Conservation (phyloP, 2,329 filamentous ascomycete genomes). For the Mariannaea elegans region DNA sequence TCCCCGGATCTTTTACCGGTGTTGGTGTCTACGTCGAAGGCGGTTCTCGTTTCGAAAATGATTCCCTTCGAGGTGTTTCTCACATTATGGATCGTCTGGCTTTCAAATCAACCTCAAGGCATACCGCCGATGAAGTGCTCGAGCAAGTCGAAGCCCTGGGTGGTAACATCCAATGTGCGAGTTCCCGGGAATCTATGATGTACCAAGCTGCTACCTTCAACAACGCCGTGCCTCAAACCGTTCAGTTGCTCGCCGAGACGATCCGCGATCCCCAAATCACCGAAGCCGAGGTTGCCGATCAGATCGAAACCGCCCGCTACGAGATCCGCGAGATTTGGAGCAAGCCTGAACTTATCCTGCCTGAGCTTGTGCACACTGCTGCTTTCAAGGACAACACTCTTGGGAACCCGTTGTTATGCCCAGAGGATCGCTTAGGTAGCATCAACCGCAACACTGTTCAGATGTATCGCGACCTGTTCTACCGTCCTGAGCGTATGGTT, state of each 20-base stretch:
- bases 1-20: slow-evolving; percentile 93
- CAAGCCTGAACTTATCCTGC: slow-evolving; percentile 94
- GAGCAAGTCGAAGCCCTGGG: slow-evolving; percentile 88
- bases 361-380: slow-evolving; percentile 93
- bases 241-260: slow-evolving; percentile 89
- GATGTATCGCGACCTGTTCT: slow-evolving; percentile 84
- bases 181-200: slow-evolving; percentile 95
- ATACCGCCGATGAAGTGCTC: slow-evolving; percentile 83
- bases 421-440: slow-evolving; percentile 77
- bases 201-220: slow-evolving; percentile 99
- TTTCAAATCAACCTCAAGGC: slow-evolving; percentile 85
- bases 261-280: slow-evolving; percentile 87
- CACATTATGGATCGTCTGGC: slow-evolving; percentile 96
- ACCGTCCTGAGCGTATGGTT: slow-evolving; percentile 89
- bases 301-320: slow-evolving; percentile 91
- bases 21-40: slow-evolving; percentile 96
- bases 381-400: slow-evolving; percentile 97
- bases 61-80: slow-evolving; percentile 84
- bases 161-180: slow-evolving; percentile 96
- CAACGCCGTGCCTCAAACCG: slow-evolving; percentile 82
- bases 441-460: slow-evolving; percentile 80
- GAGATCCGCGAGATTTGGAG: slow-evolving; percentile 98
- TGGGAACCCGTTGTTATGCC: slow-evolving; percentile 91
- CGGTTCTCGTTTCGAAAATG: slow-evolving; percentile 92
- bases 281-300: slow-evolving; percentile 84